These are phyloP conservation scores for Tinospora cordifolia DNA, from an alignment of 164 flowering plant species.

Conservation along the genomic window DNA sequence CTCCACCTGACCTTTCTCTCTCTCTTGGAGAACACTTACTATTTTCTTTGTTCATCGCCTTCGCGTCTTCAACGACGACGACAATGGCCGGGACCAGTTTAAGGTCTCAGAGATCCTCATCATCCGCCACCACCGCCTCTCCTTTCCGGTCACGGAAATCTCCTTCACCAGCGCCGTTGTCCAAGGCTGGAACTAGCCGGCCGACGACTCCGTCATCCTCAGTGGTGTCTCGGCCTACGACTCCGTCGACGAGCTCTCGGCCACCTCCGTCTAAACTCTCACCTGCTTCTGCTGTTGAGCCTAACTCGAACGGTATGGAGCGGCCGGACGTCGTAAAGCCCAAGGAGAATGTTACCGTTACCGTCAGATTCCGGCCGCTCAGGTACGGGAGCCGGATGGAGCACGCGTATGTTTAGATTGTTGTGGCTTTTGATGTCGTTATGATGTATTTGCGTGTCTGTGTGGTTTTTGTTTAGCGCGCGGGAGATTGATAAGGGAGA, in stretches of 20 bases:
- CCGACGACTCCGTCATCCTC: conserved; percentile 4
- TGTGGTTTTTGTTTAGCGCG: conserved; percentile 23
- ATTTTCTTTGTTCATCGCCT: neutral
- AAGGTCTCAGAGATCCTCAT: conserved; percentile 39
- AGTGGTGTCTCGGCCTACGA: conserved; percentile 22
- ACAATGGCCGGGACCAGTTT: conserved; percentile 19
- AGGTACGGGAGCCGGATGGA: conserved; percentile 30
- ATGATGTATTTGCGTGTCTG: conserved; percentile 4
- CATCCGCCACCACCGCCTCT: conserved; percentile 36
- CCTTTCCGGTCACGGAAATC: conserved; percentile 55
- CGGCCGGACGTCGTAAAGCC: conserved; percentile 32
- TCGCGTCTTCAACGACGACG: neutral
- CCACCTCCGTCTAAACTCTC: conserved; percentile 19
- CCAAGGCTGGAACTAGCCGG: conserved; percentile 1
- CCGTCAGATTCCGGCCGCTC: conserved; percentile 84
- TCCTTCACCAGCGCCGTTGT: conserved; percentile 5
- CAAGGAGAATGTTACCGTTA: conserved; percentile 80
- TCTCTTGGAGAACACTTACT: neutral
- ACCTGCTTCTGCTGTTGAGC: conserved; percentile 14
- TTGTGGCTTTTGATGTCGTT: neutral
- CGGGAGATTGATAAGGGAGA: conserved; percentile 64
- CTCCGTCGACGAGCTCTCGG: conserved; percentile 28
- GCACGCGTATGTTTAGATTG: neutral
- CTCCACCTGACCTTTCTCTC: conserved; percentile 5
- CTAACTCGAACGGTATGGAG: conserved; percentile 15